Evolutionary conservation across 2,329 filamentous ascomycete genomes (phyloP).

Genomic region (Aspergillus floridensis): DNA sequence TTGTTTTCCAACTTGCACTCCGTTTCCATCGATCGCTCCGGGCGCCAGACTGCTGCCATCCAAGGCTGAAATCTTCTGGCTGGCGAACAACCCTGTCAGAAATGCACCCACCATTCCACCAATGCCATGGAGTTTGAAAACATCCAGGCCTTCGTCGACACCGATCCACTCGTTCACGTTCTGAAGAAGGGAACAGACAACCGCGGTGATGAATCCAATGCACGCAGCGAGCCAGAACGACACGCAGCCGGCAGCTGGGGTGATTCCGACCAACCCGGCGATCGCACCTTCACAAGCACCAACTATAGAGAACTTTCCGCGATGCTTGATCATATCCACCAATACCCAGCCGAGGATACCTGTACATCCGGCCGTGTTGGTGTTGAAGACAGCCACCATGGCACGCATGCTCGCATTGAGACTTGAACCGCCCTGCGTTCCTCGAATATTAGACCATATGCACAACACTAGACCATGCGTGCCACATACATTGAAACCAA

Average conservation of each 20-base stretch:
- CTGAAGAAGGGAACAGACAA: conserved; percentile 50
- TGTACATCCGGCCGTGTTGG: conserved; percentile 55
- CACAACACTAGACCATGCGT: neutral
- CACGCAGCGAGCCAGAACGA: conserved; percentile 54
- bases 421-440: conserved; percentile 48
- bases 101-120: conserved; percentile 59
- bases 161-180: conserved; percentile 54
- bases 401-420: conserved; percentile 54
- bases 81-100: conserved; percentile 58
- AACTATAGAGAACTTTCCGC: conserved; percentile 55
- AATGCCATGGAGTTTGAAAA: conserved; percentile 59
- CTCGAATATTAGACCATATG: neutral
- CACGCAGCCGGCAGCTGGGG: conserved; percentile 55
- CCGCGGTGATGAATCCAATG: conserved; percentile 56
- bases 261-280: conserved; percentile 60
- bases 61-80: conserved; percentile 41
- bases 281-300: conserved; percentile 59
- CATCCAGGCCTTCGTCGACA: conserved; percentile 59
- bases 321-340: conserved; percentile 53
- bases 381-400: conserved; percentile 58
- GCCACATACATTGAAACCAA: conserved; percentile 52
- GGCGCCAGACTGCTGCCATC: conserved; percentile 48
- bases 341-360: conserved; percentile 56
- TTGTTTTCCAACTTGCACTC: conserved; percentile 56
- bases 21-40: conserved; percentile 56